Conservation (phyloP, 2,329 filamentous ascomycete species). For the Aspergillus chevalieri region DNA sequence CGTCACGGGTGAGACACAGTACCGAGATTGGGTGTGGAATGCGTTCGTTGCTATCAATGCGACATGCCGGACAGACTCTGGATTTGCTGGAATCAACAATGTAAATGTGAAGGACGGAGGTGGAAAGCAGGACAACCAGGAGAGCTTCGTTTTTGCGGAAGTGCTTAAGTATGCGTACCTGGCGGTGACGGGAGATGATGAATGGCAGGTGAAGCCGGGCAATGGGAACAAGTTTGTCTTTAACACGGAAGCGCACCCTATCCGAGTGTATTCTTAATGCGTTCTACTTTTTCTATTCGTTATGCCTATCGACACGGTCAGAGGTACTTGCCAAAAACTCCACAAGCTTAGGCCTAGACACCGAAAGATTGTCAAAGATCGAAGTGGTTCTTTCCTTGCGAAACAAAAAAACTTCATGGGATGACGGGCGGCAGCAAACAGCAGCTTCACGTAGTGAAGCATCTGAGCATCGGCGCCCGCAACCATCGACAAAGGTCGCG, state of each 20-base stretch:
- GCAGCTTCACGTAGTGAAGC: conserved; percentile 14
- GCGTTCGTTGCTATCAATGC: conserved; percentile 64
- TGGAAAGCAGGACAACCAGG: conserved; percentile 62
- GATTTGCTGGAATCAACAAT: conserved; percentile 60
- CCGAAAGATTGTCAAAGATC: conserved; percentile 22
- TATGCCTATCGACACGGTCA: neutral
- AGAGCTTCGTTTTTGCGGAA: conserved; percentile 85
- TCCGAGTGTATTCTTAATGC: conserved; percentile 10
- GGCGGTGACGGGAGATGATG: conserved; percentile 50
- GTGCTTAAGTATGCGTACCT: conserved; percentile 79
- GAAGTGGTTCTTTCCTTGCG: conserved; percentile 18
- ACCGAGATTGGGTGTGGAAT: conserved; percentile 79
- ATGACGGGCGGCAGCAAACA: conserved; percentile 13
- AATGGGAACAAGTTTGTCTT: conserved; percentile 53
- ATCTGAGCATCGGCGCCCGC: conserved; percentile 18
- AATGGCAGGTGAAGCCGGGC: conserved; percentile 51
- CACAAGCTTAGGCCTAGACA: conserved; percentile 9
- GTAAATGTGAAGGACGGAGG: conserved; percentile 62
- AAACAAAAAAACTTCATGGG: conserved; percentile 22
- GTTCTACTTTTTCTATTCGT: too few species aligned
- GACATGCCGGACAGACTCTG: conserved; percentile 58
- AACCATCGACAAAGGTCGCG: conserved; percentile 23
- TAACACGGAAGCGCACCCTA: conserved; percentile 61
- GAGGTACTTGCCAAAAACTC: neutral
- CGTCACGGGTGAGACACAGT: conserved; percentile 65